These are phyloP conservation scores for Monosporascus sp. DNA, from an alignment of 2,329 filamentous ascomycete genomes.

Conservation along the genomic window DNA sequence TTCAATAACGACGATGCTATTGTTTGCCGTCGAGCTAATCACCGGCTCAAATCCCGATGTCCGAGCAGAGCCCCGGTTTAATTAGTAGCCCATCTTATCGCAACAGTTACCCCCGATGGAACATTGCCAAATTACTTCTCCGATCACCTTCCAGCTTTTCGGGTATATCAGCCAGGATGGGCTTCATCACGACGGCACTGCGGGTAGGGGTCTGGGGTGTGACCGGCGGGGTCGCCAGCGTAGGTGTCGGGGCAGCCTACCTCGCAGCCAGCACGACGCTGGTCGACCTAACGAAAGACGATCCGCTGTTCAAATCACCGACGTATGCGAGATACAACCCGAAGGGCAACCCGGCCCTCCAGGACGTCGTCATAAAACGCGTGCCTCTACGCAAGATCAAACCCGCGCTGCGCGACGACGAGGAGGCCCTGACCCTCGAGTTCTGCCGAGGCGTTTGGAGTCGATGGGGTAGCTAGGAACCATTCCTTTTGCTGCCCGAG, in stretches of 20 bases:
- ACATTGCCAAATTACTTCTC: background rate
- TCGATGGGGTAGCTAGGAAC: conserved; percentile 49
- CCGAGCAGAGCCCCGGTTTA: conserved; percentile 11
- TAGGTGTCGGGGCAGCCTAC: conserved; percentile 43
- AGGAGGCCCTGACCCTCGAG: conserved; percentile 52
- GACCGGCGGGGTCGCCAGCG: conserved; percentile 44
- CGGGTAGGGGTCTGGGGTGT: conserved; percentile 40
- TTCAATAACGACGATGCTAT: background rate
- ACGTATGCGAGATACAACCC: conserved; percentile 58
- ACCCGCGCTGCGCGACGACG: conserved; percentile 58
- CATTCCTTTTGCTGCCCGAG: no score
- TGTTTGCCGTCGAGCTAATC: background rate
- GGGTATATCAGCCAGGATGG: conserved; percentile 35
- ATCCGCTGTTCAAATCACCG: conserved; percentile 55
- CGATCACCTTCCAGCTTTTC: background rate
- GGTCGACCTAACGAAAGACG: conserved; percentile 51
- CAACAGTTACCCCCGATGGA: background rate
- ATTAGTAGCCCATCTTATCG: background rate
- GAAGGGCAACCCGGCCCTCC: conserved; percentile 53
- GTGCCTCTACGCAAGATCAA: conserved; percentile 60
- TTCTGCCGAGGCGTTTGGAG: conserved; percentile 66
- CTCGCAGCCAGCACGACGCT: conserved; percentile 51
- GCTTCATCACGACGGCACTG: conserved; percentile 40
- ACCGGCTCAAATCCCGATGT: conserved; percentile 10
- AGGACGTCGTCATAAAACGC: conserved; percentile 60